phyloP scores from a whole-genome alignment of 2,329 filamentous ascomycete species.

The Pseudohalonectria lignicola region DNA sequence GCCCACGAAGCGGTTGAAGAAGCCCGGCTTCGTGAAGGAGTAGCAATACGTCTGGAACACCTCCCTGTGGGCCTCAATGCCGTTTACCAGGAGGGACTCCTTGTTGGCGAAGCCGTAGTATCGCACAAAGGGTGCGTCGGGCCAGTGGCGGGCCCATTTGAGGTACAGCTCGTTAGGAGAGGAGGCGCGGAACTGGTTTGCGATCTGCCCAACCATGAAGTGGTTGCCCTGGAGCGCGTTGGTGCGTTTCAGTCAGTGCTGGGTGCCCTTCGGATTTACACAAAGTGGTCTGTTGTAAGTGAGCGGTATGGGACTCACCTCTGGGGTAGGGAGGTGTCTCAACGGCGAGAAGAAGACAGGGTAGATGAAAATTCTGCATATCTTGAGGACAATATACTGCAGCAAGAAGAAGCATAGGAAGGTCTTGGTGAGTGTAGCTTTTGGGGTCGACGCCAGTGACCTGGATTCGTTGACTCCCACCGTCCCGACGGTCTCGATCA shows the following conservation, averaged over 20 bases:
- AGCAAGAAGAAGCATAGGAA: slow-evolving; percentile 4
- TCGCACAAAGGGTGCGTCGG: slow-evolving; percentile 21
- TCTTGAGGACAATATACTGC: slow-evolving; percentile 8
- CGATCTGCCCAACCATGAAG: slow-evolving; percentile 5
- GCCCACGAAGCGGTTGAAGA: slow-evolving; percentile 14
- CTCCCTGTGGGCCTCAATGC: slow-evolving; percentile 20
- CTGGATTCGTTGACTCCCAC: neutral
- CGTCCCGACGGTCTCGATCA: slow-evolving; percentile 1
- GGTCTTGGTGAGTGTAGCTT: neutral
- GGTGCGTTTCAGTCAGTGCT: neutral
- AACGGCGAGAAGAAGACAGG: slow-evolving; percentile 29
- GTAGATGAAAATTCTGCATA: slow-evolving; percentile 27
- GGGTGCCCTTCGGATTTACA: too few species aligned
- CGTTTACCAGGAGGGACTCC: slow-evolving; percentile 26
- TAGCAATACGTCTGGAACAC: slow-evolving; percentile 27
- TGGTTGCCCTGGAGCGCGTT: slow-evolving; percentile 5
- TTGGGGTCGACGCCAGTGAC: neutral
- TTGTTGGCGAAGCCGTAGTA: slow-evolving; percentile 21
- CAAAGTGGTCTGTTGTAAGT: neutral
- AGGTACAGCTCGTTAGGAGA: slow-evolving; percentile 6
- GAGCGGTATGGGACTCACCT: slow-evolving; percentile 13
- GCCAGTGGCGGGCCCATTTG: slow-evolving; percentile 6
- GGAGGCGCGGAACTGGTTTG: slow-evolving; percentile 4
- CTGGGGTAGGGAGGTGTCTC: slow-evolving; percentile 29
- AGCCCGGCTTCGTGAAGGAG: slow-evolving; percentile 22